Conservation (phyloP, 148 eudicot genomes). For the Cornus florida region DNA sequence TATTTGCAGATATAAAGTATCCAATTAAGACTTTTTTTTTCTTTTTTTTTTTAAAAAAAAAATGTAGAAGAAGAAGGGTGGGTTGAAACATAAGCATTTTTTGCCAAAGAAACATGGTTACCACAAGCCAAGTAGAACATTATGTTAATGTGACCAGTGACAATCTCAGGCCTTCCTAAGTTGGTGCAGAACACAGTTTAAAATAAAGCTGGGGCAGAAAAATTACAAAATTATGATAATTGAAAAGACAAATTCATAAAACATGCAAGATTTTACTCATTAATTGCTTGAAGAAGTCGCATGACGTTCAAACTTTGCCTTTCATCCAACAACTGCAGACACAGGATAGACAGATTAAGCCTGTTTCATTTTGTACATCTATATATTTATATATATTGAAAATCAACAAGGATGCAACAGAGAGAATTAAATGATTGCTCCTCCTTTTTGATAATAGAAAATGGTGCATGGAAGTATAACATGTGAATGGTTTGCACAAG, state of each 20-base stretch:
- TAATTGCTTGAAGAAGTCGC: constrained; percentile 33
- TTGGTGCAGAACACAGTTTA: background rate
- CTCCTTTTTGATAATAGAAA: background rate
- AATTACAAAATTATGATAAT: background rate
- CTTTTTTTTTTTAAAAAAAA: no score
- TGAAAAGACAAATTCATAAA: background rate
- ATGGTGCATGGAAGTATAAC: background rate
- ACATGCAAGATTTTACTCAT: constrained; percentile 14
- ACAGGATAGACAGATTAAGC: background rate
- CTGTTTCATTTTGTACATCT: background rate
- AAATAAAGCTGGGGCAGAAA: background rate
- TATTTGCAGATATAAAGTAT: background rate
- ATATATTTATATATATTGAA: background rate
- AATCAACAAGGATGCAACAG: background rate
- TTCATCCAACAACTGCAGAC: constrained; percentile 23
- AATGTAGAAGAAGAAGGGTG: background rate
- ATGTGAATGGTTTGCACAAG: no score
- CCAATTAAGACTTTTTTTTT: background rate
- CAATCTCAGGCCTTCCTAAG: background rate
- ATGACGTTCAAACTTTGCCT: constrained; percentile 29
- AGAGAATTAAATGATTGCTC: background rate
- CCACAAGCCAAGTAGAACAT: background rate
- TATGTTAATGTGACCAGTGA: no score
- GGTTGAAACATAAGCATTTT: background rate
- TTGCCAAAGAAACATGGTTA: background rate